Base-by-base conservation (phyloP, 306 rosid genomes). In the Vigna mungo region DNA sequence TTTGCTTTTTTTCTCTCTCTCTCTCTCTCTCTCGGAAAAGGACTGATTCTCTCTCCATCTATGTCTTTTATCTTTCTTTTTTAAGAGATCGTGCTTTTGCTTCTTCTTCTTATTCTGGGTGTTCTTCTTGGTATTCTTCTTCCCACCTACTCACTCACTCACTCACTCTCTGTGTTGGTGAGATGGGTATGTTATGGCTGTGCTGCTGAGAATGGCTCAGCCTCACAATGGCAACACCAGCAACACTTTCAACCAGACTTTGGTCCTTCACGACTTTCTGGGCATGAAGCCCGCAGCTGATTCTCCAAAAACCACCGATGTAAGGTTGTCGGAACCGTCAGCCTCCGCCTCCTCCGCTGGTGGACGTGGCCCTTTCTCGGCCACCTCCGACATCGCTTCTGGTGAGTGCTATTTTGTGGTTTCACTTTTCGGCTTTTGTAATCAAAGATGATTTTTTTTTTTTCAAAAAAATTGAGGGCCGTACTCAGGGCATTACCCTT, bases 361-460 rank as follows among this genome's bases (percentile, higher is more conserved):
- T 12, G 86, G 80, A 55, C 91, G 93, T 68, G 94, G 84, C 6
- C 98, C 89, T 61, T 71, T 88, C 81, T 91, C 98, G 37, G 62
- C 96, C 75, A 81, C 94, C 73, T 91, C 98, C 53, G 97, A 89
- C 81, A 88, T 88, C 79, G 96, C 86, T 87, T 92, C 93, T 21
- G 97, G 98, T 95, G 34, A 75, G 84, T 78, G 27, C 30, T 9
- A 3, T 47, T 37, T 36, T 63, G 4, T 9, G 4, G 9, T 64
- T 62, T 62, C 27, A n/a, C 70, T 64, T 64, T 64, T 64, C 30
- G 10, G 25, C 5, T 37, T 20, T 64, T 34, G 13, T 11, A 9
- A 64, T 39, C 2, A 47, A 37, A 23, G n/a, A 8, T 13, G 39
- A 39, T 4, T 17, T 62, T 6, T 53, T 53, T 4, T 2, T 0